Evolutionary conservation across 2,329 filamentous ascomycete species (phyloP).

Genomic region (Botryosphaeria dothidea): DNA sequence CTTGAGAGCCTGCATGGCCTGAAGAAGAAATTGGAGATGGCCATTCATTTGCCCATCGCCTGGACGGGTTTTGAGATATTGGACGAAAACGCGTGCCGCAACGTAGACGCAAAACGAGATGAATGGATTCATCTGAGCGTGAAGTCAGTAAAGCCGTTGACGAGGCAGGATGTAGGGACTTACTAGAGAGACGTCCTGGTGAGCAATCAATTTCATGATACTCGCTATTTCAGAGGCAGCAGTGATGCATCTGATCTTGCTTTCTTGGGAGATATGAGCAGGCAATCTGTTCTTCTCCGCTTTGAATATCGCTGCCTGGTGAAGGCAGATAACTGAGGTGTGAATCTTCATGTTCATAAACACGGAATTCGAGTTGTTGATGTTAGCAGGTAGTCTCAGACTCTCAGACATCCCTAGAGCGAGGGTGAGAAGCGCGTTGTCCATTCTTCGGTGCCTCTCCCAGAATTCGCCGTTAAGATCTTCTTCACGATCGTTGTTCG

Average conservation of each 20-base stretch:
- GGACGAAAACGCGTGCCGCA: conserved; percentile 91
- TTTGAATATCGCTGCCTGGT: conserved; percentile 97
- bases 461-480: conserved; percentile 94
- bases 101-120: conserved; percentile 95
- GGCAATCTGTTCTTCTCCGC: conserved; percentile 85
- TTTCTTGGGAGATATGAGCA: conserved; percentile 77
- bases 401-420: conserved; percentile 78
- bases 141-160: conserved; percentile 2
- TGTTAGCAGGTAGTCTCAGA: conserved; percentile 74
- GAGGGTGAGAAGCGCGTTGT: conserved; percentile 87
- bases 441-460: conserved; percentile 87
- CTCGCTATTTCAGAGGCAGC: conserved; percentile 91
- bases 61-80: conserved; percentile 92
- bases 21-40: conserved; percentile 85
- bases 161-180: conserved; percentile 37
- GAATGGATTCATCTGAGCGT: conserved; percentile 82
- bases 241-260: conserved; percentile 89
- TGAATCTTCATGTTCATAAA: conserved; percentile 98
- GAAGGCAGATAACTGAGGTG: conserved; percentile 94
- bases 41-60: conserved; percentile 77
- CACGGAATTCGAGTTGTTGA: conserved; percentile 79
- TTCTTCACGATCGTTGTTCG: conserved; percentile 75
- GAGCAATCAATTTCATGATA: conserved; percentile 93
- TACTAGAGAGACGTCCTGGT: conserved; percentile 81
- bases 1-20: conserved; percentile 88